Percentiles rank a stretch among this genome's conserved stretches.
phyloP scores from a whole-genome alignment of 2,329 filamentous ascomycete species.

The Cytospora paraplurivora region DNA sequence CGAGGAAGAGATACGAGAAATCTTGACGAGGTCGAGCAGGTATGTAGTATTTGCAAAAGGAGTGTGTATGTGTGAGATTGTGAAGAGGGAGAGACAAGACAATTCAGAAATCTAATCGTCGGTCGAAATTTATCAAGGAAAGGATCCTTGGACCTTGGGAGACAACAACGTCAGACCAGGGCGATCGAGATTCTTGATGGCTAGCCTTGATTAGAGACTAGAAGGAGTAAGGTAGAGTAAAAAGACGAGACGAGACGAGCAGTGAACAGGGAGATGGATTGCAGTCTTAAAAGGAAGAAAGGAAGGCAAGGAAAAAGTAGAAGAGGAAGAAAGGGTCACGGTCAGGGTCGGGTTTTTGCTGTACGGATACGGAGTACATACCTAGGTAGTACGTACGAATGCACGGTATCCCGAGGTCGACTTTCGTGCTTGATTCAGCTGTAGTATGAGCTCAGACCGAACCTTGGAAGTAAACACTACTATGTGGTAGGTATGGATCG shows the following conservation, averaged over 20 bases:
- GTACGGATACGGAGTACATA: neutral
- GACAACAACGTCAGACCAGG: slow-evolving; percentile 21
- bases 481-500: no score
- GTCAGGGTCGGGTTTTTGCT: neutral
- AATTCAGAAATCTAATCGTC: slow-evolving; percentile 12
- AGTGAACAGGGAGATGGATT: neutral
- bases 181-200: slow-evolving; percentile 18
- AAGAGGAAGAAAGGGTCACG: neutral
- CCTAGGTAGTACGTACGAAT: neutral
- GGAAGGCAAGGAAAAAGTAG: neutral
- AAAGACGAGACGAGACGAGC: slow-evolving; percentile 1
- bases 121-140: slow-evolving; percentile 16
- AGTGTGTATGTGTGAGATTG: neutral
- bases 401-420: no score
- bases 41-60: neutral
- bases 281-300: neutral
- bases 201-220: neutral
- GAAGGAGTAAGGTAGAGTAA: slow-evolving; percentile 8
- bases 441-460: no score
- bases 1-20: slow-evolving; percentile 21
- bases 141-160: neutral
- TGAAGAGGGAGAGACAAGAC: slow-evolving; percentile 3
- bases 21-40: slow-evolving; percentile 21
- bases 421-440: no score
- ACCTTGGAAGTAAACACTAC: no score